Evolutionary conservation across 106 monocot genomes (phyloP), one percentile per base, ranked within the genome.

Genomic region (Dioscorea dumetorum): DNA sequence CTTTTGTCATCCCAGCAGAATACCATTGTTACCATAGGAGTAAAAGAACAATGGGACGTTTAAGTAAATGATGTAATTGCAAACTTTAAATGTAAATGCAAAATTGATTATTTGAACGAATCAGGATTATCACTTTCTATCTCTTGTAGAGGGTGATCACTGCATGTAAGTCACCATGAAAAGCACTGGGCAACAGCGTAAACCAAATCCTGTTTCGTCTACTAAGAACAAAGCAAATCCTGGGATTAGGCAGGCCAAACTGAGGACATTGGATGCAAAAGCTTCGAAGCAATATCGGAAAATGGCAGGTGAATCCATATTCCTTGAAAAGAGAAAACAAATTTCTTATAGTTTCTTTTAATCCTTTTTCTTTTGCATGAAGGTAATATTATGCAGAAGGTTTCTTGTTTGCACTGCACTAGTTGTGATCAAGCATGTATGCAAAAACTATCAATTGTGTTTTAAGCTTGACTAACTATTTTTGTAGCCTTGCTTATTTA

Each of bases 221-320:
- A 13, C 69, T 59, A 70, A 58, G 33, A 60, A 24, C 4, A 61
- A 31, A 49, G 21, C 23, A 61, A 20, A 18, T 61, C 2, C 18
- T 13, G 22, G 34, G 33, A 60, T 67, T 74, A 67, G 61, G n/a
- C 66, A 66, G 62, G 49, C 49, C 24, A 82, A 78, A 69, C 48
- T 66, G 33, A 61, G 70, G 31, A 57, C 48, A 67, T 67, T 48
- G 21, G 28, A 23, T 58, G 32, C 33, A 41, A 79, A 76, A 73
- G 22, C 35, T 57, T 22, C 82, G 33, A 76, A 67, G 66, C 68
- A 63, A 60, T 72, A 41, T n/a, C 28, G 24, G n/a, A 73, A 76
- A 73, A 49, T 41, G 34, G 20, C 64, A 62, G 82, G 86, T 86
- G 52, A 50, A 62, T 13, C 33, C 24, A 20, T 24, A 8, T 52